Conservation (phyloP, 768 basidiomycete genomes). For the Rhizopogon vinicolor region DNA sequence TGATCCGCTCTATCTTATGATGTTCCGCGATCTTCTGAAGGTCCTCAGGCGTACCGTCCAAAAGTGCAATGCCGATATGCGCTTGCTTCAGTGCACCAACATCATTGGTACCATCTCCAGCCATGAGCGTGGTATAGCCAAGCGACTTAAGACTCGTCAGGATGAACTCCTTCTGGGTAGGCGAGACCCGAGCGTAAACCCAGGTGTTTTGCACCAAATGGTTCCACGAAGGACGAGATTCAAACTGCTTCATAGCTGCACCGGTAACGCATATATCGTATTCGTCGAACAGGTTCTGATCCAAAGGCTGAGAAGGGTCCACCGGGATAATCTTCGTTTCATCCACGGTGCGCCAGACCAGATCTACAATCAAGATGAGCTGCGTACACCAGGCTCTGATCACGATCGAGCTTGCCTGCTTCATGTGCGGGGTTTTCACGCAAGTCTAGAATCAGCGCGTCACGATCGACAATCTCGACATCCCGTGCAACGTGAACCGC, state of each 20-base stretch:
- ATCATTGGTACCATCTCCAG: slow-evolving; percentile 98
- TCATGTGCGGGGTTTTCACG: slow-evolving; percentile 74
- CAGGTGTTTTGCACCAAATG: slow-evolving; percentile 90
- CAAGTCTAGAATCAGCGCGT: slow-evolving; percentile 87
- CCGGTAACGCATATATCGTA: slow-evolving; percentile 99
- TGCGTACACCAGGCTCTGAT: neutral
- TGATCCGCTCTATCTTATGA: slow-evolving; percentile 83
- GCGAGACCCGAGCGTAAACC: slow-evolving; percentile 98
- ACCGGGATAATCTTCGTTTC: slow-evolving; percentile 87
- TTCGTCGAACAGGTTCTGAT: slow-evolving; percentile 67
- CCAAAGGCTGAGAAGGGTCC: slow-evolving; percentile 73
- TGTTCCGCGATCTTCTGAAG: slow-evolving; percentile 92
- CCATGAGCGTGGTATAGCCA: slow-evolving; percentile 95
- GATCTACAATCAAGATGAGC: slow-evolving; percentile 41
- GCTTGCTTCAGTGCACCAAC: slow-evolving; percentile 98
- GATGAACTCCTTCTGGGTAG: slow-evolving; percentile 93
- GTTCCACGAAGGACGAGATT: slow-evolving; percentile 64
- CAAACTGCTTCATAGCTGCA: slow-evolving; percentile 86
- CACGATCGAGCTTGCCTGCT: slow-evolving; percentile 44
- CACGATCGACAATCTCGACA: slow-evolving; percentile 96
- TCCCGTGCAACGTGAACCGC: slow-evolving; percentile 94
- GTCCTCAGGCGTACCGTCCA: slow-evolving; percentile 90
- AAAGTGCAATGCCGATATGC: slow-evolving; percentile 89
- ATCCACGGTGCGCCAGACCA: slow-evolving; percentile 92
- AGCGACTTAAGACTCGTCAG: slow-evolving; percentile 84